Percentiles rank a stretch among this genome's conserved stretches.
These are phyloP conservation scores for Infundibulicybe gibba DNA, from an alignment of 768 basidiomycete genomes.

Conservation along the genomic window DNA sequence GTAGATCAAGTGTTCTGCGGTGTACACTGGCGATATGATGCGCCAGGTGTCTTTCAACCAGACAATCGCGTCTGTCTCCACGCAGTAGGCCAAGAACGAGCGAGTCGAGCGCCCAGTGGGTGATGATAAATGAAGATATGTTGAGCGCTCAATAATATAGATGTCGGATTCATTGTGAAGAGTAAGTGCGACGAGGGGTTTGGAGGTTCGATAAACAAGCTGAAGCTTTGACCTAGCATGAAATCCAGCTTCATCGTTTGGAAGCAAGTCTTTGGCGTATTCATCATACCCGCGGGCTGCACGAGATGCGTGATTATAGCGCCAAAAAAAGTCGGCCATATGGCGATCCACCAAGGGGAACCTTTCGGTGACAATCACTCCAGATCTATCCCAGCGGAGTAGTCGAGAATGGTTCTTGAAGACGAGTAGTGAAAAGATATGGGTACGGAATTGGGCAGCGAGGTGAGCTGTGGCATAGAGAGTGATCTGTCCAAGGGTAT, in stretches of 20 bases:
- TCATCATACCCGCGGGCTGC: slow-evolving; percentile 4
- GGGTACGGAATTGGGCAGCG: slow-evolving; percentile 11
- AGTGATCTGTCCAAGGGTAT: slow-evolving; percentile 13
- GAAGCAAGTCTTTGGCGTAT: neutral
- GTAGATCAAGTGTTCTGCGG: too few species aligned
- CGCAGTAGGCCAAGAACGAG: too few species aligned
- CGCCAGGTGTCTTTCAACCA: too few species aligned
- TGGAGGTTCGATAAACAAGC: too few species aligned
- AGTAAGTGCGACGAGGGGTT: too few species aligned
- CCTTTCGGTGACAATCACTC: slow-evolving; percentile 8
- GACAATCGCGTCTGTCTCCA: too few species aligned
- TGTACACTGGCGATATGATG: too few species aligned
- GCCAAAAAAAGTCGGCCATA: slow-evolving; percentile 7
- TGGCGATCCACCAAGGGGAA: neutral
- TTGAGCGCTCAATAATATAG: too few species aligned
- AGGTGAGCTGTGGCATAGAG: slow-evolving; percentile 12
- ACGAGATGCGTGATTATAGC: slow-evolving; percentile 1
- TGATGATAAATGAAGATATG: too few species aligned
- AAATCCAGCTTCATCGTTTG: neutral
- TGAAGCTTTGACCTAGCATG: too few species aligned
- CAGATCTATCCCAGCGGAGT: slow-evolving; percentile 10
- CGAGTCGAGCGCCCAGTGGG: too few species aligned
- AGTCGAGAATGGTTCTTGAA: slow-evolving; percentile 2
- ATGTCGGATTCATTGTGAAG: too few species aligned
- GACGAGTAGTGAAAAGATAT: slow-evolving; percentile 10